These are phyloP conservation scores for Zanthoxylum bungeanum DNA, from an alignment of 345 rosid genomes.

Conservation along the genomic window DNA sequence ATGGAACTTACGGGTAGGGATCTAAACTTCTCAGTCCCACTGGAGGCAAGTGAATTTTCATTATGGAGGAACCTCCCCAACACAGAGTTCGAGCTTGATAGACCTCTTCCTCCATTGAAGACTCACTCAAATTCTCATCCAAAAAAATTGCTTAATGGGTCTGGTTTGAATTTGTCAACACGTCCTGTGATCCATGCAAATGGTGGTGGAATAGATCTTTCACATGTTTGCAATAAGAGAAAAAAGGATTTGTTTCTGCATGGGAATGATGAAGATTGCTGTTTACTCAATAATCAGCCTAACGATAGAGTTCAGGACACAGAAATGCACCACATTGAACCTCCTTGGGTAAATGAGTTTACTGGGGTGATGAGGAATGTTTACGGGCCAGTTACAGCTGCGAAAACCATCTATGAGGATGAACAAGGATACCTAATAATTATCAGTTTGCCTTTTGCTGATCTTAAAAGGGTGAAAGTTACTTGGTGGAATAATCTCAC, in stretches of 20 bases:
- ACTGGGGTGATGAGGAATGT: conserved; percentile 57
- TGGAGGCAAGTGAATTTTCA: conserved; percentile 52
- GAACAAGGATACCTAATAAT: conserved; percentile 47
- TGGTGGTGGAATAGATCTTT: conserved; percentile 33
- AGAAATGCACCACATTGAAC: conserved; percentile 38
- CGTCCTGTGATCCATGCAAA: conserved; percentile 32
- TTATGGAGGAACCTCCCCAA: conserved; percentile 53
- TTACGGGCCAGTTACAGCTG: conserved; percentile 56
- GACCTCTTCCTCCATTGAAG: conserved; percentile 31
- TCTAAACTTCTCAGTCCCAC: conserved; percentile 40
- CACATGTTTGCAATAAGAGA: conserved; percentile 40
- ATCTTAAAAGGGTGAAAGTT: conserved; percentile 58
- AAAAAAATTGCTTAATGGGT: conserved; percentile 45
- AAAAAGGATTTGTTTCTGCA: conserved; percentile 38
- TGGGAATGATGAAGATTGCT: conserved; percentile 34
- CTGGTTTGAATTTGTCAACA: conserved; percentile 42
- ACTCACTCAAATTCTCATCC: conserved; percentile 16
- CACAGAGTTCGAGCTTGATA: conserved; percentile 52
- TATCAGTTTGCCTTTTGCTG: conserved; percentile 53
- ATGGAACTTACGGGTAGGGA: conserved; percentile 55
- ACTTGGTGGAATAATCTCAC: conserved; percentile 53
- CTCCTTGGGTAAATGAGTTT: conserved; percentile 45
- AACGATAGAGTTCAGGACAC: conserved; percentile 31
- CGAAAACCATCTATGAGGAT: conserved; percentile 58
- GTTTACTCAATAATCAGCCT: conserved; percentile 28